A percentile compares a stretch with the other conserved stretches of the same genome.
phyloP scores from a whole-genome alignment of 768 basidiomycete genomes.

The Russula abietina region DNA sequence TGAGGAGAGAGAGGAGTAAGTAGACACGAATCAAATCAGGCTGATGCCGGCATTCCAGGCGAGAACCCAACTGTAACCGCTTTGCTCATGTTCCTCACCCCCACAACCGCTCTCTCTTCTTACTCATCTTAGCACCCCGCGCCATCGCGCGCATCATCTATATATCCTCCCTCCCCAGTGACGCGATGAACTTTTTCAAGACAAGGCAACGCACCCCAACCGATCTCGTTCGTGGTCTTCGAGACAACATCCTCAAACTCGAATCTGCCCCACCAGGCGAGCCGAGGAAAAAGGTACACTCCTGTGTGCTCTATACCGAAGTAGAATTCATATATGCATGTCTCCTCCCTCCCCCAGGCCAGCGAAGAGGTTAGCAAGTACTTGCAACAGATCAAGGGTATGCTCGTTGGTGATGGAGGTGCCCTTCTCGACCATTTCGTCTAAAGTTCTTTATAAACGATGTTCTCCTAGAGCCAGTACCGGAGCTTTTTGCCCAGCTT shows the following conservation, averaged over 20 bases:
- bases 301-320: neutral
- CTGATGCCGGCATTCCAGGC: conserved; percentile 20
- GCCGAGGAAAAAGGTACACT: conserved; percentile 67
- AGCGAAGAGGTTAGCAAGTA: conserved; percentile 86
- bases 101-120: neutral
- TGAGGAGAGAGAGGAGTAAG: neutral
- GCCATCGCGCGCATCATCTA: neutral
- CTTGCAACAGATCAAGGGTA: conserved; percentile 82
- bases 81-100: conserved; percentile 8
- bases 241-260: conserved; percentile 72
- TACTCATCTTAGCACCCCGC: neutral
- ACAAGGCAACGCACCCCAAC: conserved; percentile 82
- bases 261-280: conserved; percentile 75
- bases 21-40: conserved; percentile 19
- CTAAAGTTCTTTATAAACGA: conserved; percentile 1
- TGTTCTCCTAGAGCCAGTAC: conserved; percentile 57
- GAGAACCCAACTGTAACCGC: conserved; percentile 3
- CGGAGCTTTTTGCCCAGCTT: conserved; percentile 88
- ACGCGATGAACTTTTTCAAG: conserved; percentile 93
- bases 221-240: conserved; percentile 76
- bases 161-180: neutral
- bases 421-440: conserved; percentile 26
- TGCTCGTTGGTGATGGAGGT: conserved; percentile 88
- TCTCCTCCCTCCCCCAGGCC: conserved; percentile 45
- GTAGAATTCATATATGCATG: neutral